phyloP scores from a whole-genome alignment of 23 red algal species.

The Gracilariopsis chorda region DNA sequence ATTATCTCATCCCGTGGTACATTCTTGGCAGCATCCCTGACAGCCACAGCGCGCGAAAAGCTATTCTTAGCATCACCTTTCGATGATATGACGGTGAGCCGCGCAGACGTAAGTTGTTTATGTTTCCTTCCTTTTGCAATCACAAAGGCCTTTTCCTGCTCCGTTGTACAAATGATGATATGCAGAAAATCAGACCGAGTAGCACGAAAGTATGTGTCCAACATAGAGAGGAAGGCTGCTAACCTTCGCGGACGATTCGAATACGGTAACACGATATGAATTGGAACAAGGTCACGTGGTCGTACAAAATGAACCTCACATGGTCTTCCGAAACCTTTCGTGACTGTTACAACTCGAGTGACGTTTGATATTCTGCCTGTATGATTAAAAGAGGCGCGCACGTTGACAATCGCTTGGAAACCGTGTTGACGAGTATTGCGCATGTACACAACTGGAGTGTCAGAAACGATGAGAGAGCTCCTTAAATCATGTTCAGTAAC shows the following conservation, averaged over 20 bases:
- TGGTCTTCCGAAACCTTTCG: conserved; percentile 29
- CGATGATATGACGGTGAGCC: conserved; percentile 14
- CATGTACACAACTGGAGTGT: conserved; percentile 40
- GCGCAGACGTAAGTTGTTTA: conserved; percentile 12
- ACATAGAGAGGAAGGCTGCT: conserved; percentile 47
- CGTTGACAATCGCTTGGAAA: conserved; percentile 36
- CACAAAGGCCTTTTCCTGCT: neutral
- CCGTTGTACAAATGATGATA: conserved; percentile 22
- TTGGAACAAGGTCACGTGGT: conserved; percentile 28
- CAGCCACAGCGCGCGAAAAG: conserved; percentile 63
- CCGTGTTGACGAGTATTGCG: conserved; percentile 48
- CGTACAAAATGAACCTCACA: conserved; percentile 46
- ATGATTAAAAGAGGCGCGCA: neutral
- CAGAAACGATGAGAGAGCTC: neutral
- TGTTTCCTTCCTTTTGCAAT: neutral
- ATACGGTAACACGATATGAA: conserved; percentile 43
- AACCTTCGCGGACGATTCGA: conserved; percentile 24
- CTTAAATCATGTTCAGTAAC: conserved; percentile 33
- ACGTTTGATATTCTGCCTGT: conserved; percentile 9
- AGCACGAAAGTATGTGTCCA: conserved; percentile 17
- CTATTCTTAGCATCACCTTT: conserved; percentile 25
- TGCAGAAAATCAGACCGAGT: conserved; percentile 34
- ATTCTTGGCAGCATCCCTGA: conserved; percentile 51
- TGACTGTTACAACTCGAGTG: conserved; percentile 40
- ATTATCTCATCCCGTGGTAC: conserved; percentile 49